Evolutionary conservation across 176 grass and related monocot species (phyloP), one percentile per base, ranked within the genome.

Genomic region (Ensete ventricosum): DNA sequence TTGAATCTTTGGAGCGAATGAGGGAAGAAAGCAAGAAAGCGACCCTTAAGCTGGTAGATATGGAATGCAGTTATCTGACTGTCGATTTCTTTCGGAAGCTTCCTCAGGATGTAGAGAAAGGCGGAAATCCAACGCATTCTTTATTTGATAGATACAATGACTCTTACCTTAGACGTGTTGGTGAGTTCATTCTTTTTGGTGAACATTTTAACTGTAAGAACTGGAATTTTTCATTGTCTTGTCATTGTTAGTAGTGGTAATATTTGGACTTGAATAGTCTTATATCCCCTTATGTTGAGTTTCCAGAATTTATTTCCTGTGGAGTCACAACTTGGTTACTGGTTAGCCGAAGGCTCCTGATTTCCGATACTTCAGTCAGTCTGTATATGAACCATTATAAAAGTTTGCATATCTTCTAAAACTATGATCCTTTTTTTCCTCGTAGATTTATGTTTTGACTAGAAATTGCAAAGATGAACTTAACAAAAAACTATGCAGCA

Each of bases 101-200:
- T 86, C 96, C 96, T 22, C 96, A 99, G 81, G 96, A 95, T 81
- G 81, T 95, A 60, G 96, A 99, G 82, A 99, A 99, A 86, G 96
- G 96, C 71, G 96, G 96, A 87, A 99, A 95, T 81, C 96, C 96
- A 79, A 86, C 84, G 72, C 91, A 99, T 78, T 99, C 96, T 71
- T 91, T 99, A 76, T 99, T 99, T 82, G 96, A 99, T 71, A 88
- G 96, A 90, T 99, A 99, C n/a, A 99, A 94, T 49, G 96, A 99
- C 77, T 99, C 91, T 26, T 99, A 99, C 81, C 96, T 99, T 71
- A 89, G 96, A 81, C 81, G 96, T 80, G 91, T 99, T 53, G 93
- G 93, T 96, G 78, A 81, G 58, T 53, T 52, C 21, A 26, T 43
- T 9, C 43, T 63, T 73, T 64, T 14, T 21, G 34, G 34, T 43